Evolutionary conservation across 805 yeast species (phyloP), one percentile per base, ranked within the genome.

Genomic region (Ogataea trehaloabstinens): DNA sequence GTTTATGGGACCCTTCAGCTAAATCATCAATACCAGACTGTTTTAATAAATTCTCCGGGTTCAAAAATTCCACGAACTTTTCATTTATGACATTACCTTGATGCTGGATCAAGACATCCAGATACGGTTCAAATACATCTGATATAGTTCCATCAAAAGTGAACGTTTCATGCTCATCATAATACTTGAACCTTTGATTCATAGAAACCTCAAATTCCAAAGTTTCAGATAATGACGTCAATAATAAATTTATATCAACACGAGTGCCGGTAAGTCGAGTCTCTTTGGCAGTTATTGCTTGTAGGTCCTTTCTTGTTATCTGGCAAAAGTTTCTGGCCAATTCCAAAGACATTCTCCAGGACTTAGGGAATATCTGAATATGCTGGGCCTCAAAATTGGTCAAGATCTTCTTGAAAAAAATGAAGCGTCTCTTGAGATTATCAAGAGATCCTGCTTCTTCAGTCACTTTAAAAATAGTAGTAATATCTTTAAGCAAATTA

Each of bases 381-480:
- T 74, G 78, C 22, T 70, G 71, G 1, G 76, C 58, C 42, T 78
- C 80, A 34, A 61, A 60, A 49, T 80, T 78, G 27, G 72, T 70
- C 42, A 91, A 63, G 1, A 86, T 73, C 48, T 85, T 80, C 48
- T 82, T 81, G 62, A 87, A 85, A 58, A 84, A 91, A 22, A 89
- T 75, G 58, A 79, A 93, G 34, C 99, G 68, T 49, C 97, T 68
- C 21, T 78, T 73, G 36, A 93, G 63, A 60, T 93, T 93, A 42
- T 93, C 99, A 43, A 93, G 65, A 4, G 95, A 83, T 1, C 97
- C 97, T 0, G 99, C 99, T 62, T 93, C 99, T 51, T 89, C 97
- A 11, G 79, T 71, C 7, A 80, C 70, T 38, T 78, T 74, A 63
- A 93, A 93, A 8, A 93, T 87, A 17, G 77, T 66, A 24, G 73